phyloP scores from a whole-genome alignment of 2,329 filamentous ascomycete species.

The Colletotrichum cereale region DNA sequence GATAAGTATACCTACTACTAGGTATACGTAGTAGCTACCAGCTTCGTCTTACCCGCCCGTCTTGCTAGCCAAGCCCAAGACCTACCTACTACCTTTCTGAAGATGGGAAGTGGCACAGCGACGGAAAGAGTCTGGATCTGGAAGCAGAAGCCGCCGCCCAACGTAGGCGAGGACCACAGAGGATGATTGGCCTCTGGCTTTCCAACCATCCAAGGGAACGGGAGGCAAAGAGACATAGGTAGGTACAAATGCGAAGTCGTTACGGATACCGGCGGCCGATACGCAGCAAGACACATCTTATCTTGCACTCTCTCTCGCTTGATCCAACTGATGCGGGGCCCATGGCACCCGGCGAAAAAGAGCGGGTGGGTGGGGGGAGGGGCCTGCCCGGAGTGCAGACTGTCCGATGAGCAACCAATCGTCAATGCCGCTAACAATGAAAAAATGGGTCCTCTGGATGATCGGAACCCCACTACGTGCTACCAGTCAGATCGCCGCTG shows the following conservation, averaged over 20 bases:
- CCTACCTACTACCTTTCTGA: not conserved
- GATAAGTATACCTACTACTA: not conserved
- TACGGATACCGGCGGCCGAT: constrained; percentile 16
- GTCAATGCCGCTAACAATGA: not conserved
- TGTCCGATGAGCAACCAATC: constrained; percentile 13
- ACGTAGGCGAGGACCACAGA: not conserved
- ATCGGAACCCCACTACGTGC: constrained; percentile 8
- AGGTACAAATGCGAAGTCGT: constrained; percentile 21
- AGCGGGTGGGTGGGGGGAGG: constrained; percentile 34
- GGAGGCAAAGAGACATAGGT: constrained; percentile 20
- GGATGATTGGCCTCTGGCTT: not conserved
- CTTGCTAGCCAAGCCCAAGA: not conserved
- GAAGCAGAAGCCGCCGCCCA: constrained; percentile 25
- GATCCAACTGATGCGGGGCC: constrained; percentile 32
- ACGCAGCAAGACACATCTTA: constrained; percentile 5
- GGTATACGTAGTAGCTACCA: not conserved
- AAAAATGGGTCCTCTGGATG: constrained; percentile 5
- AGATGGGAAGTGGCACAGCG: constrained; percentile 16
- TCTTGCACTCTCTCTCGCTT: not conserved
- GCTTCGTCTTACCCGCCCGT: constrained; percentile 14
- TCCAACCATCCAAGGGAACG: not conserved
- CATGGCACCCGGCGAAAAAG: constrained; percentile 29
- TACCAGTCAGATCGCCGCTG: constrained; percentile 34
- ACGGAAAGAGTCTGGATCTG: constrained; percentile 27
- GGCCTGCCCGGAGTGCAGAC: constrained; percentile 20